These are phyloP conservation scores for Voacanga thouarsii DNA, from an alignment of 257 asterid genomes.

Conservation along the genomic window DNA sequence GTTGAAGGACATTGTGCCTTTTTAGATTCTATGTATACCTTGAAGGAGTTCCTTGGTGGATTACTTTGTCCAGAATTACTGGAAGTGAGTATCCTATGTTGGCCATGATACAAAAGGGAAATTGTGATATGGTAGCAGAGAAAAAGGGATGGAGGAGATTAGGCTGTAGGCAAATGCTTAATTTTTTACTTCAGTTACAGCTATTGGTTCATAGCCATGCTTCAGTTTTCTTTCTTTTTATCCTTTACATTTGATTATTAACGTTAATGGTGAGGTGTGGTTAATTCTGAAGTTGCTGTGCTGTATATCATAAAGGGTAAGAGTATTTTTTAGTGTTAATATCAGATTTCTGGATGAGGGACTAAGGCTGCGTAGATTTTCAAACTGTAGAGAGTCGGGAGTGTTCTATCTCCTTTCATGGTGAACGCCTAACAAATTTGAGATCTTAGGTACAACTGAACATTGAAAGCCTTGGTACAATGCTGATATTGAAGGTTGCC, in stretches of 20 bases:
- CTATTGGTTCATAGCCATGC: not conserved
- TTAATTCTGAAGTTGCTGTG: not conserved
- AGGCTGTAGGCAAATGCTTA: not conserved
- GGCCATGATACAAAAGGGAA: not conserved
- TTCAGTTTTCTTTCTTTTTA: not conserved
- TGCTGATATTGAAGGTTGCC: not conserved
- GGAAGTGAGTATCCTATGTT: not conserved
- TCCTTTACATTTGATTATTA: not conserved
- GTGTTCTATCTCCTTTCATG: not conserved
- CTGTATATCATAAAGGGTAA: not conserved
- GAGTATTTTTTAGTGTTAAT: not conserved
- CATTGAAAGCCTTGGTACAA: not conserved
- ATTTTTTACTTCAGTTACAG: not conserved
- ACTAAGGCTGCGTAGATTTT: not conserved
- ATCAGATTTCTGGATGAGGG: not conserved
- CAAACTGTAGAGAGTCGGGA: not conserved
- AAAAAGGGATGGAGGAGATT: not conserved
- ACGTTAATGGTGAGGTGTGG: not conserved
- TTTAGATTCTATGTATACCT: not conserved
- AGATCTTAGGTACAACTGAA: not conserved
- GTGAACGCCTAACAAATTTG: not conserved
- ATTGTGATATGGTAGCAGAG: not conserved
- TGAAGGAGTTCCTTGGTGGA: not conserved
- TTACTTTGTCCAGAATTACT: not conserved
- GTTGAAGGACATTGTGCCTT: not conserved